Base-by-base conservation (phyloP, 2,329 filamentous ascomycete species). In the Aurifilum marmelostoma region DNA sequence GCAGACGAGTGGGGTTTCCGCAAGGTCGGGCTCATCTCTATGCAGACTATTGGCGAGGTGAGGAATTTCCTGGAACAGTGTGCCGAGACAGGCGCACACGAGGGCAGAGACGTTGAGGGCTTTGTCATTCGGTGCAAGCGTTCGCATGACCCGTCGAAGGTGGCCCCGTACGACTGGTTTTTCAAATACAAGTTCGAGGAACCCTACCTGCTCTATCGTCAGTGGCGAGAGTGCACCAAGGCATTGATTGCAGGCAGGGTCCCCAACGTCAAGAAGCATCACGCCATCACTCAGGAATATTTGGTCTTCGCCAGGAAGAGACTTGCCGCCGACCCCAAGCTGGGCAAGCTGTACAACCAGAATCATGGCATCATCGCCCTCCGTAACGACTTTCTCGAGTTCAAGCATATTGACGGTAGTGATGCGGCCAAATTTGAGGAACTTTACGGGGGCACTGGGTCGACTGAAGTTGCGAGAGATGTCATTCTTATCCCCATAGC, bases 141-240 rank as follows among this genome's bases (percentile, higher is more conserved):
- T 83, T 82, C 85, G 21, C 76, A 80, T n/a, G 80, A 88, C 37
- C 82, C 83, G 0, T 81, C 80, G 1, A 77, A 78, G 18, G 79
- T 78, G 1, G 86, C 87, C 0, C 96, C 90, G 78, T 82, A 87
- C n/a, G 94, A 99, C 78, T 99, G 96, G 96, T 99, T 99, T 81
- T 99, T 99, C 89, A 99, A 99, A 81, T 99, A 94, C 87, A 99
- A 99, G 82, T 99, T 99, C 71, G 96, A 99, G 77, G 96, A 99
- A 81, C 96, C 96, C 0, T 99, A 99, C 77, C 83, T 99, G 71
- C 97, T 99, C 93, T 99, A 98, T 81, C 90, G 96, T 32, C 96
- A 99, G 82, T 99, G 96, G 96, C 90, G 96, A 71, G 96, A 99
- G 81, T 97, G 92, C 77, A 99, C 96, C 56, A 98, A 97, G 79